A percentile compares a stretch with the other conserved stretches of the same genome.
Evolutionary conservation across 306 rosid species (phyloP).

Genomic region (Lathyrus tuberosus): DNA sequence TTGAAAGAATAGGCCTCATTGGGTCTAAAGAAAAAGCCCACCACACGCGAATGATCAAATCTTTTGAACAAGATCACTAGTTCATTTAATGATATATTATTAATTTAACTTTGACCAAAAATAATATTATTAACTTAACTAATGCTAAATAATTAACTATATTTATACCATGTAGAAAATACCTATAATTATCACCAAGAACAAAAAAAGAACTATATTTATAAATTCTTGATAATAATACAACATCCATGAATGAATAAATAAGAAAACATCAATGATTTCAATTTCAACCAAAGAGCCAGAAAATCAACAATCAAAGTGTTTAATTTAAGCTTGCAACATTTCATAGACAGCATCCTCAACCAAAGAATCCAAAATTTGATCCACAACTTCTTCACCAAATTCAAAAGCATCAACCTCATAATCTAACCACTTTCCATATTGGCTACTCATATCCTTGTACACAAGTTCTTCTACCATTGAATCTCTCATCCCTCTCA

Average conservation of each 20-base stretch:
- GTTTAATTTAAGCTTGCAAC: slow-evolving; percentile 46
- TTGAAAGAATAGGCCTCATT: too few relatives aligned
- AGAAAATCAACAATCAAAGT: slow-evolving; percentile 23
- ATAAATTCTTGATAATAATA: slow-evolving; percentile 22
- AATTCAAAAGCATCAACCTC: slow-evolving; percentile 63
- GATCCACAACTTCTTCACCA: slow-evolving; percentile 72
- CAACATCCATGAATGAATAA: slow-evolving; percentile 37
- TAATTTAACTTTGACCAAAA: too few relatives aligned
- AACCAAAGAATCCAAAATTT: slow-evolving; percentile 67
- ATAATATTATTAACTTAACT: too few relatives aligned
- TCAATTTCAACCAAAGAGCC: slow-evolving; percentile 28
- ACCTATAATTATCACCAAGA: neutral
- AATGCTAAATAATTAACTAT: neutral
- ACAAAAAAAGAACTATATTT: slow-evolving; percentile 13
- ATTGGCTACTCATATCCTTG: slow-evolving; percentile 80
- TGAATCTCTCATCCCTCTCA: slow-evolving; percentile 71
- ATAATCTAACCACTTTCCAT: slow-evolving; percentile 81
- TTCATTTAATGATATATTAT: too few relatives aligned
- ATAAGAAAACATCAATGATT: slow-evolving; percentile 27
- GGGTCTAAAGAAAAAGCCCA: too few relatives aligned
- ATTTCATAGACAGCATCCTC: slow-evolving; percentile 64
- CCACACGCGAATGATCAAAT: too few relatives aligned
- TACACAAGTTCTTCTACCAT: slow-evolving; percentile 93
- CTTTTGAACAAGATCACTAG: too few relatives aligned
- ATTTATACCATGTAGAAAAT: neutral